These are phyloP conservation scores for Tremellales sp. DNA, from an alignment of 1,284 basidiomycete species.

Conservation along the genomic window DNA sequence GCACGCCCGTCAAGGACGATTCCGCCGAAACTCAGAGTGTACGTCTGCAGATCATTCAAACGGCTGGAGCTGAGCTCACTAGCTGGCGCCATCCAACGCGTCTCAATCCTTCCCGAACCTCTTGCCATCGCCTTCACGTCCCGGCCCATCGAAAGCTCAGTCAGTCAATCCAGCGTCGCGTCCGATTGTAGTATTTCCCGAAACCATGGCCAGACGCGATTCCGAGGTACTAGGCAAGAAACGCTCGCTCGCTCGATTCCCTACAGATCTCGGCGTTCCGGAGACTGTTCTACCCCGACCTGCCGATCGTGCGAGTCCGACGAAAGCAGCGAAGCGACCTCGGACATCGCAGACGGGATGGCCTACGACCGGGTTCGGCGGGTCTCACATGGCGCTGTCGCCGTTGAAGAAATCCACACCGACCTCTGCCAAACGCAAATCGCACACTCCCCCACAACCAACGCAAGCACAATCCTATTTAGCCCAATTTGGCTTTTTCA, in stretches of 20 bases:
- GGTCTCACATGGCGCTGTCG: not conserved
- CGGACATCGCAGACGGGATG: not conserved
- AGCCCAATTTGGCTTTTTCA: conserved; percentile 34
- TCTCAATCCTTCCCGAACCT: conserved; percentile 24
- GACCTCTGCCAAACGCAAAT: conserved; percentile 1
- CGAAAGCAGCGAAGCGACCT: not conserved
- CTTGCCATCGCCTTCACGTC: conserved; percentile 6
- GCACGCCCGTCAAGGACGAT: no score
- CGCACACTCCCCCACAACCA: not conserved
- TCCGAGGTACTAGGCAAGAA: not conserved
- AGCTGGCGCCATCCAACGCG: conserved; percentile 17
- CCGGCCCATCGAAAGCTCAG: not conserved
- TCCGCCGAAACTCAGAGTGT: conserved; percentile 18
- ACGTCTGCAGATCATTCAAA: not conserved
- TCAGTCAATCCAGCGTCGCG: not conserved
- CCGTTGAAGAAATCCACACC: not conserved
- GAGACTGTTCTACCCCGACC: no score
- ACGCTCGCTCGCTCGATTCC: not conserved
- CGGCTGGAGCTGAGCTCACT: conserved; percentile 6
- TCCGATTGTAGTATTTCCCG: not conserved
- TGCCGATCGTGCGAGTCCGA: not conserved
- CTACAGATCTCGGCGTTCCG: not conserved
- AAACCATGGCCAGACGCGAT: not conserved
- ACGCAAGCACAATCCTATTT: conserved; percentile 20
- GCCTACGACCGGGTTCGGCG: not conserved